phyloP scores from a whole-genome alignment of 257 asterid species.

The Capsicum rhomboideum region DNA sequence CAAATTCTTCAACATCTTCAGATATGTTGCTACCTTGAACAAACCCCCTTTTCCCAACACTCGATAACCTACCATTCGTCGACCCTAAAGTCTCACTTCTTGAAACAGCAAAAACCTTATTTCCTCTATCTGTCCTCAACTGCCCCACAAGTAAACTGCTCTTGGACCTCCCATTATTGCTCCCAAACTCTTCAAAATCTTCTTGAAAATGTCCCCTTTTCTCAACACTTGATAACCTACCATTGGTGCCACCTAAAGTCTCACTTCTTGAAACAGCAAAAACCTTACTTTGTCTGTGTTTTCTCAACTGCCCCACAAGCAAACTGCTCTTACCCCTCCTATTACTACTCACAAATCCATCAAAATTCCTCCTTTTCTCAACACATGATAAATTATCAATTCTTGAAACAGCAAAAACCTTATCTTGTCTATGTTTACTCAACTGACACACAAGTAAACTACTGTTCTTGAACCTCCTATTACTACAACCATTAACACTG shows the following conservation, averaged over 20 bases:
- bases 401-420: constrained; percentile 36
- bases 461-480: constrained; percentile 4
- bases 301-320: constrained; percentile 12
- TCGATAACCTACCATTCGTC: constrained; percentile 13
- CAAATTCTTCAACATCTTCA: neutral
- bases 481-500: neutral
- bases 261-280: constrained; percentile 44
- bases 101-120: too few species aligned
- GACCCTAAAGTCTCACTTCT: constrained; percentile 7
- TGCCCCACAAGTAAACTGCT: too few species aligned
- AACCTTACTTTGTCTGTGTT: constrained; percentile 23
- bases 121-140: too few species aligned
- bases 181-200: too few species aligned
- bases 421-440: constrained; percentile 20
- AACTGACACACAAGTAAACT: constrained; percentile 8
- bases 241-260: too few species aligned
- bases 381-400: constrained; percentile 25
- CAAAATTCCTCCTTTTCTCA: constrained; percentile 1
- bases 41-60: constrained; percentile 9
- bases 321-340: constrained; percentile 5
- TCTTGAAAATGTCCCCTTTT: too few species aligned
- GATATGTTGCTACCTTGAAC: neutral
- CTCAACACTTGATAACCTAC: constrained; percentile 40
- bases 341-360: neutral
- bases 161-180: too few species aligned